Conservation (phyloP, 1,139 yeast genomes). For the Scheffersomyces lignicola region DNA sequence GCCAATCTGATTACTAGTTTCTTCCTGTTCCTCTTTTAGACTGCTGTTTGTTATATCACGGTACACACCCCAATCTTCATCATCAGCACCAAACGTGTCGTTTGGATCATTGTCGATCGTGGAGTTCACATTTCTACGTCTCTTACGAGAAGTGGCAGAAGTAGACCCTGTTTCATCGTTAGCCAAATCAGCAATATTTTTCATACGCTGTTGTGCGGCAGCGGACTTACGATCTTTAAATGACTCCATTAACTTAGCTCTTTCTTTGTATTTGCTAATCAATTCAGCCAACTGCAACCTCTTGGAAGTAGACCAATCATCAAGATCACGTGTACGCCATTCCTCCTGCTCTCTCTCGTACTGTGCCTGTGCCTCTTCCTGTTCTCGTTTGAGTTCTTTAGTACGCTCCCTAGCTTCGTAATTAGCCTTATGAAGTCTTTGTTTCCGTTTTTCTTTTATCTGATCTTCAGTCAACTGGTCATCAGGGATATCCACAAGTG, state of each 20-base stretch:
- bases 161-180: conserved; percentile 58
- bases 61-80: conserved; percentile 93
- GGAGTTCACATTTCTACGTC: conserved; percentile 56
- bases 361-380: conserved; percentile 55
- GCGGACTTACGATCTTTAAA: conserved; percentile 85
- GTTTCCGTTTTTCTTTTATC: conserved; percentile 83
- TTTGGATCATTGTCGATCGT: conserved; percentile 88
- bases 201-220: conserved; percentile 93
- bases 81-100: conserved; percentile 94
- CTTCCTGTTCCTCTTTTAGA: conserved; percentile 73
- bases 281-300: conserved; percentile 59
- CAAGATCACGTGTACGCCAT: conserved; percentile 75
- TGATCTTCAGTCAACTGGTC: conserved; percentile 78
- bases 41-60: conserved; percentile 76
- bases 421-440: conserved; percentile 78
- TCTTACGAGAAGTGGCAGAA: conserved; percentile 38
- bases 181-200: conserved; percentile 84
- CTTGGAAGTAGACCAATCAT: conserved; percentile 77
- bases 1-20: conserved; percentile 59
- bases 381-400: conserved; percentile 65
- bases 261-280: conserved; percentile 61
- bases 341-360: conserved; percentile 62
- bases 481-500: conserved; percentile 81
- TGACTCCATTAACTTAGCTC: conserved; percentile 70
- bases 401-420: conserved; percentile 86